Base-by-base conservation (phyloP, 176 grass and related monocot species). In the Otatea glauca region DNA sequence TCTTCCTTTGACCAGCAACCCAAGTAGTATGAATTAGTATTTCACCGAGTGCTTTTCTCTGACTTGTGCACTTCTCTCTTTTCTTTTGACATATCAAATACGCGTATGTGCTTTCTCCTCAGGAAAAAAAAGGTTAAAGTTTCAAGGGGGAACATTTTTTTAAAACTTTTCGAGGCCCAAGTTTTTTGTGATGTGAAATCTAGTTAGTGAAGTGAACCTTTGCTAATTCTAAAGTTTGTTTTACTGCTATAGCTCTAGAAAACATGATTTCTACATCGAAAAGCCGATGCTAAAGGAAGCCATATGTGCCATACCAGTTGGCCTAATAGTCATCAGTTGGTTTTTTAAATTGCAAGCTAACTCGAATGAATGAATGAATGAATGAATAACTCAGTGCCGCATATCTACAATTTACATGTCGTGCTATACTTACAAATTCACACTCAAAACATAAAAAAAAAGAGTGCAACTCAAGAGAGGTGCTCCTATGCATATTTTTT, bases 1-100 rank as follows among this genome's bases (percentile, higher is more conserved):
- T 29, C 15, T 4, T 47, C 2, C 8, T 18, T 65, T 65, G 43
- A 32, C 43, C 42, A 55, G 15, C 4, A 6, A 29, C n/a, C 6
- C 68, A 48, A 71, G n/a, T 44, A 15, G 42, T 7, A 71, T 71
- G n/a, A 47, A n/a, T n/a, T n/a, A 47, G 68, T 7, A 71, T 71
- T 8, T 47, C n/a, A 16, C 11, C 5, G 0, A 4, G 42, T 24
- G 69, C 44, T 49, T 49, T 49, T 13, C 21, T 27, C 23, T 13
- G 59, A 62, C 9, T 27, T 1, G 56, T 10, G 56, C 21, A 56
- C 18, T 56, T 56, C 7, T 56, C 20, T 4, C 7, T 4, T 56
- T 56, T n/a, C 20, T 56, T 60, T 24, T 11, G n/a, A 60, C 21
- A 58, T 3, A 60, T 60, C n/a, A 60, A 24, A 58, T 4, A 20